phyloP scores from a whole-genome alignment of 768 basidiomycete species.

The Candolleomyces efflorescens region DNA sequence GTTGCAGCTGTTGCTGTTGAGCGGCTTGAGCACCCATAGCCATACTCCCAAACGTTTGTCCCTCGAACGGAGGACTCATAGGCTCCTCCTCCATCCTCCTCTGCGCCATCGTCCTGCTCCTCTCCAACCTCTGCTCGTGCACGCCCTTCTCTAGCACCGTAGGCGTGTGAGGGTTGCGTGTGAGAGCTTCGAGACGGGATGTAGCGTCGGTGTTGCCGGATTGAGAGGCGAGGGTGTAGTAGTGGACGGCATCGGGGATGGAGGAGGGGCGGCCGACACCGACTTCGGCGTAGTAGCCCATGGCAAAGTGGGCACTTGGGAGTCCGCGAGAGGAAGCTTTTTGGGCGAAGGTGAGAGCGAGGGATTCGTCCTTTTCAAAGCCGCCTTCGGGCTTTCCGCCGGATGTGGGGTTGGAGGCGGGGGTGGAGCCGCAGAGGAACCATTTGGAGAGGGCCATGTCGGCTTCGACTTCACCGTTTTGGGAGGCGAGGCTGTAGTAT shows the following conservation, averaged over 20 bases:
- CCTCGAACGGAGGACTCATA: slow-evolving; percentile 23
- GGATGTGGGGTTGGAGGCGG: slow-evolving; percentile 15
- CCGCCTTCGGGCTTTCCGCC: slow-evolving; percentile 24
- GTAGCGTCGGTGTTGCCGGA: slow-evolving; percentile 81
- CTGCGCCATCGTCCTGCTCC: slow-evolving; percentile 73
- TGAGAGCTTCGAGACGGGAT: slow-evolving; percentile 34
- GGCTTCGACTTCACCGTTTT: slow-evolving; percentile 86
- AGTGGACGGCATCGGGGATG: slow-evolving; percentile 59
- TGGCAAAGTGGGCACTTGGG: slow-evolving; percentile 85
- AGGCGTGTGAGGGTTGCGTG: slow-evolving; percentile 34
- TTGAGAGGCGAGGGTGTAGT: slow-evolving; percentile 77
- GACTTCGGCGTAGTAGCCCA: slow-evolving; percentile 94
- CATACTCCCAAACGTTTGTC: slow-evolving; percentile 19
- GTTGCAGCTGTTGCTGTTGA: slow-evolving; percentile 7
- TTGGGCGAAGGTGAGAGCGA: slow-evolving; percentile 88
- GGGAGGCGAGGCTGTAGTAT: slow-evolving; percentile 80
- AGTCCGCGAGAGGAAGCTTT: slow-evolving; percentile 76
- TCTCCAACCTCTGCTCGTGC: slow-evolving; percentile 71
- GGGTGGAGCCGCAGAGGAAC: slow-evolving; percentile 64
- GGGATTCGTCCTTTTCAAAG: slow-evolving; percentile 83
- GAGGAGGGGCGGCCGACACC: slow-evolving; percentile 77
- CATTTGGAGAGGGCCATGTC: slow-evolving; percentile 97
- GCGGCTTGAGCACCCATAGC: too few species aligned
- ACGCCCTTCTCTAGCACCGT: slow-evolving; percentile 74
- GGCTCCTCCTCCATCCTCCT: slow-evolving; percentile 35